A percentile compares a stretch with the other conserved stretches of the same genome.
Conservation (phyloP, 306 rosid species). For the Mimosa pudica region DNA sequence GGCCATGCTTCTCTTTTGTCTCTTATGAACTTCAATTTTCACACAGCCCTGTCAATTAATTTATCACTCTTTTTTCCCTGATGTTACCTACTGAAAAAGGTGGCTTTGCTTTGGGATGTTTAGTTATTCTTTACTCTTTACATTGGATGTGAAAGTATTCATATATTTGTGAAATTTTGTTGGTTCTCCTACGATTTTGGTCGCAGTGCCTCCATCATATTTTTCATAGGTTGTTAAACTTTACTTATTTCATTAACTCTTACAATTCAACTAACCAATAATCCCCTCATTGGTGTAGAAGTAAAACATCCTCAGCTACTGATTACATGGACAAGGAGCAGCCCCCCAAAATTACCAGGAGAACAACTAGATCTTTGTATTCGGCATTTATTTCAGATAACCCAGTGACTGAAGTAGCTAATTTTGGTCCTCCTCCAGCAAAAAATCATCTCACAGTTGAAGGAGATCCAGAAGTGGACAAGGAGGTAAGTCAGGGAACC, state of each 20-base stretch:
- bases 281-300: slow-evolving; percentile 1
- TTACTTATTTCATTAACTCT: neutral
- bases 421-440: slow-evolving; percentile 42
- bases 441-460: slow-evolving; percentile 65
- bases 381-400: slow-evolving; percentile 45
- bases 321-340: slow-evolving; percentile 59
- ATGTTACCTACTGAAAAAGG: neutral
- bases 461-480: slow-evolving; percentile 62
- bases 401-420: slow-evolving; percentile 41
- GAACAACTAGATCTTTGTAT: slow-evolving; percentile 64
- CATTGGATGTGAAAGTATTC: slow-evolving; percentile 1
- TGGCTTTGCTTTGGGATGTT: neutral
- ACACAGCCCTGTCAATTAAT: neutral
- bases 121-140: neutral
- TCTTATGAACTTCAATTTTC: neutral
- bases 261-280: neutral
- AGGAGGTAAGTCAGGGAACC: slow-evolving; percentile 40
- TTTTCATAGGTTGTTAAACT: neutral
- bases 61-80: neutral
- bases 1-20: neutral
- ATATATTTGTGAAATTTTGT: neutral
- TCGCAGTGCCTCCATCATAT: neutral
- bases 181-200: neutral
- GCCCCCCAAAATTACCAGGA: slow-evolving; percentile 52
- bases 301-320: neutral